Evolutionary conservation across 805 yeast genomes (phyloP), one percentile per base, ranked within the genome.

Genomic region (Vanderwaltozyma verrucispora): DNA sequence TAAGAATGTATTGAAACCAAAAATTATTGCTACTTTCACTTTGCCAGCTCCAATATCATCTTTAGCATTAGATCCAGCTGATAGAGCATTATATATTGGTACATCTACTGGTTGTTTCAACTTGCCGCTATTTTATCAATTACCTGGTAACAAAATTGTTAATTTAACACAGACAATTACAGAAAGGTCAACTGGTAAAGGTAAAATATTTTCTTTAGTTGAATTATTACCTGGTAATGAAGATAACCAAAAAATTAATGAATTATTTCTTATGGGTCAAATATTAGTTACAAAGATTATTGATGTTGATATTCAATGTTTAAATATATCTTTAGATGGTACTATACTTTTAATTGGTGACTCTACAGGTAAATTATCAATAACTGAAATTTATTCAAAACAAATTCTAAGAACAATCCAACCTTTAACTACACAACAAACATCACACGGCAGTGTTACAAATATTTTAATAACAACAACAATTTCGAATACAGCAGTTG

Each of bases 261-360:
- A 48, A 19, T 40, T 54, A 20, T 53, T 39, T 33, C 28, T 48
- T 5, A 53, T 48, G 38, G 52, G 57, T 24, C 59, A 58, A 42
- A 30, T 55, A 33, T 21, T 54, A 37, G 28, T 60, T 21, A 46
- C 46, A 1, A 52, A 44, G 31, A 15, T 59, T 2, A 26, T 42
- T 8, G 51, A 55, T 1, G 54, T 56, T 5, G 42, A 51, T 2
- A 73, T 82, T 2, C 72, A 84, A 0, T 62, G 72, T 28, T 46
- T 87, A 36, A 65, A 63, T 2, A 58, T 83, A 2, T 75, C 87
- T 5, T 62, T 81, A 51, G 96, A 88, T 53, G 95, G 89, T 4
- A 74, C 88, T 14, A 56, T 64, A 27, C 50, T 88, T 5, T 63
- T 81, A 3, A 73, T 86, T 5, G 96, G 96, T 26, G 94, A 84